Percentiles rank a stretch among this genome's conserved stretches.
Conservation (phyloP, 176 grass and related monocot genomes). For the Aegilops sharonensis region DNA sequence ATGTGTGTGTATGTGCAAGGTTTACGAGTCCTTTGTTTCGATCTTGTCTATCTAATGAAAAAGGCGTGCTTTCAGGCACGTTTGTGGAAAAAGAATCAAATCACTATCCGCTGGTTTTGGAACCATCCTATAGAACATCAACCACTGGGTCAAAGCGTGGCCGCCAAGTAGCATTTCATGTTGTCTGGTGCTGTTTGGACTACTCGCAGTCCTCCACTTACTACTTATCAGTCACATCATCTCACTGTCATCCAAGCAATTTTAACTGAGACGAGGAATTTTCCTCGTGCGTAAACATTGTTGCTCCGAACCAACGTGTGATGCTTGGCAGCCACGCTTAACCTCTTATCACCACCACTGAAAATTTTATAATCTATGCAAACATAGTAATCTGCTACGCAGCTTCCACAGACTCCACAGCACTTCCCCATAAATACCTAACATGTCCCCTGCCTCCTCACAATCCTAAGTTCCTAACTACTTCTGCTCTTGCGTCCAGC, state of each 20-base stretch:
- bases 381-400: not conserved
- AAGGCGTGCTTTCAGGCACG: too few species aligned
- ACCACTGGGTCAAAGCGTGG: not conserved
- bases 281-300: not conserved
- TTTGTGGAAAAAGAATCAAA: not conserved
- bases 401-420: not conserved
- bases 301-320: not conserved
- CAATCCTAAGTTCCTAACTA: not conserved
- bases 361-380: not conserved
- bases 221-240: not conserved
- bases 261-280: not conserved
- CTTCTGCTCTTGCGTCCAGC: not conserved
- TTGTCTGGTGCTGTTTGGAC: not conserved
- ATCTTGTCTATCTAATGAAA: too few species aligned
- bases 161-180: not conserved
- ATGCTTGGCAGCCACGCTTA: not conserved
- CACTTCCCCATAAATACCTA: not conserved
- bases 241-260: not conserved
- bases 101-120: not conserved
- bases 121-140: not conserved
- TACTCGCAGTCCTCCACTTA: not conserved
- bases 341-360: not conserved
- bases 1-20: too few species aligned
- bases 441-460: not conserved
- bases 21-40: too few species aligned